Percentiles rank a stretch among this genome's conserved stretches.
Conservation (phyloP, 2,329 filamentous ascomycete species). For the Byssoonygena ceratinophila region DNA sequence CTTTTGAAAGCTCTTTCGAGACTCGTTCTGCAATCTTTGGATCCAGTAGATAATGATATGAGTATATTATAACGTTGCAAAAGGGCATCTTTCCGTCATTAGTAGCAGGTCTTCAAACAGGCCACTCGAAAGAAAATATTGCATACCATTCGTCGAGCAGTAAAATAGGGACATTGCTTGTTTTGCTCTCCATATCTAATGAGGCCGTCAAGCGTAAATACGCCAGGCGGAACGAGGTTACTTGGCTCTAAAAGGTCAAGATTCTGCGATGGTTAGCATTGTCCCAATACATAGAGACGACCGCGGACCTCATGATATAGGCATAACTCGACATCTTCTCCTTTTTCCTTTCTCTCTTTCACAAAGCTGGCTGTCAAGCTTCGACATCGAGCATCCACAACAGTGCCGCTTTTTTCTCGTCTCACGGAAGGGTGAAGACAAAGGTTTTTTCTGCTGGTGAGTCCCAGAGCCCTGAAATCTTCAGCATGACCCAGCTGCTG, state of each 20-base stretch:
- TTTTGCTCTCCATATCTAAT: conserved; percentile 84
- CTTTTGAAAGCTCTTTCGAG: conserved; percentile 90
- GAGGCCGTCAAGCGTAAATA: conserved; percentile 89
- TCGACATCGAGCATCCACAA: conserved; percentile 92
- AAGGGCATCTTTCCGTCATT: conserved; percentile 68
- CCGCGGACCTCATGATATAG: conserved; percentile 75
- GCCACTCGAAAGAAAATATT: background rate
- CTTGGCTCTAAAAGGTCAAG: conserved; percentile 89
- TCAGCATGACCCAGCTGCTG: conserved; percentile 83
- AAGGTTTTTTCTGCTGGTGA: conserved; percentile 94
- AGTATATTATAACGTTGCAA: conserved; percentile 99
- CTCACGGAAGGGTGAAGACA: conserved; percentile 95
- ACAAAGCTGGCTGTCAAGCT: conserved; percentile 94
- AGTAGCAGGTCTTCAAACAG: conserved; percentile 14
- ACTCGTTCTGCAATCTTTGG: conserved; percentile 95
- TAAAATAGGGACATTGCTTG: conserved; percentile 97
- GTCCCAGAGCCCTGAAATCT: conserved; percentile 80
- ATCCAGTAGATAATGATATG: conserved; percentile 94
- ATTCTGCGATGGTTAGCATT: conserved; percentile 47
- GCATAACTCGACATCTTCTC: conserved; percentile 88
- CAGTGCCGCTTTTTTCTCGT: conserved; percentile 83
- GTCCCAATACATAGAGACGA: background rate
- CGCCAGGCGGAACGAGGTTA: conserved; percentile 84
- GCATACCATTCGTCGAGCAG: conserved; percentile 76
- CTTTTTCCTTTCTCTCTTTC: conserved; percentile 91